Conservation (phyloP, 1,139 yeast species). For the Kazachstania sp. region DNA sequence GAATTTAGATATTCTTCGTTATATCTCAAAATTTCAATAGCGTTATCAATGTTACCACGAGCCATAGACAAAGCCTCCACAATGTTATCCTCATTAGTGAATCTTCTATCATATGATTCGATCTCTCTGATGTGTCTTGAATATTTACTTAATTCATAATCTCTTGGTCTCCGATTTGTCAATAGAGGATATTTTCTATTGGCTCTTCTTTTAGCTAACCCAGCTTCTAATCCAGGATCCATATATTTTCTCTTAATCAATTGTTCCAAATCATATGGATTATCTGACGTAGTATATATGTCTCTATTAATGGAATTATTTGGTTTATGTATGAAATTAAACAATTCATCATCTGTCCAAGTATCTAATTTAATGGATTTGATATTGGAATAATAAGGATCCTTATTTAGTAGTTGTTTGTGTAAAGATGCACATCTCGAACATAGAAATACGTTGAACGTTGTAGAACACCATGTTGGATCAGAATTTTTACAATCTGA, state of each 20-base stretch:
- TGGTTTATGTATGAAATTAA: slow-evolving; percentile 3
- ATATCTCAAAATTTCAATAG: slow-evolving; percentile 5
- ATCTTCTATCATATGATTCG: slow-evolving; percentile 6
- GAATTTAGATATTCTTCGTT: slow-evolving; percentile 1
- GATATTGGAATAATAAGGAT: slow-evolving; percentile 8
- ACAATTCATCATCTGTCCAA: slow-evolving; percentile 8
- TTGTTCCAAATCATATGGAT: slow-evolving; percentile 6
- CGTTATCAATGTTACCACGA: slow-evolving; percentile 7
- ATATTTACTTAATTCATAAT: slow-evolving; percentile 10
- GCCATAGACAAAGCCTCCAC: slow-evolving; percentile 9
- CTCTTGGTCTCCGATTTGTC: slow-evolving; percentile 7
- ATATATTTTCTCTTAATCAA: slow-evolving; percentile 7
- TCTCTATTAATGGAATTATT: not conserved
- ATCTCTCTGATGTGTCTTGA: slow-evolving; percentile 8
- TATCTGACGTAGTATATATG: slow-evolving; percentile 4
- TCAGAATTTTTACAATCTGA: slow-evolving; percentile 8
- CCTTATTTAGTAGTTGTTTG: slow-evolving; percentile 6
- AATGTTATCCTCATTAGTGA: slow-evolving; percentile 8
- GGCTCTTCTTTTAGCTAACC: not conserved
- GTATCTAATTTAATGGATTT: slow-evolving; percentile 10
- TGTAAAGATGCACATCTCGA: slow-evolving; percentile 11
- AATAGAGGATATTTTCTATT: slow-evolving; percentile 1
- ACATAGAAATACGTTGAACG: slow-evolving; percentile 9
- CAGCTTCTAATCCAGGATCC: slow-evolving; percentile 1
- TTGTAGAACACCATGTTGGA: slow-evolving; percentile 12